Evolutionary conservation across 2,329 filamentous ascomycete genomes (phyloP).

Genomic region (Davidsoniella australis): DNA sequence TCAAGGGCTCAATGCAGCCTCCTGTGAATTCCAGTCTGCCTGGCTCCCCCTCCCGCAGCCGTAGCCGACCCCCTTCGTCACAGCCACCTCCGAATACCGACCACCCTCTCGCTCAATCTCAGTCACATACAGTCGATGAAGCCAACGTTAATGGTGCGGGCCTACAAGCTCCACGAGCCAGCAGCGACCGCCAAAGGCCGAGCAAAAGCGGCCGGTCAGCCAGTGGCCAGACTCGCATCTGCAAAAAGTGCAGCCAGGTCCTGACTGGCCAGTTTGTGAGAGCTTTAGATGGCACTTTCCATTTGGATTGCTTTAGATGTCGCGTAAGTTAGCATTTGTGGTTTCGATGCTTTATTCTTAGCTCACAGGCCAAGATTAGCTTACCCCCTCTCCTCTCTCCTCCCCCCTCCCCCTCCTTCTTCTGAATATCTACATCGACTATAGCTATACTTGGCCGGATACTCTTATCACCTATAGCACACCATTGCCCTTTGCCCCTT

Average conservation of each 20-base stretch:
- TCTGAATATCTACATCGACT: background rate
- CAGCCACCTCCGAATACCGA: constrained; percentile 1
- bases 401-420: constrained; percentile 4
- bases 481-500: background rate
- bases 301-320: constrained; percentile 96
- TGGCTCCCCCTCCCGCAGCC: constrained; percentile 9
- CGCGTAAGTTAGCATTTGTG: constrained; percentile 42
- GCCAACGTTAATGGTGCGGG: background rate
- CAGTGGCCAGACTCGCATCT: constrained; percentile 46
- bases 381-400: constrained; percentile 9
- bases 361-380: constrained; percentile 4
- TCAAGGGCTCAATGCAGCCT: constrained; percentile 4
- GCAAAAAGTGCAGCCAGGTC: constrained; percentile 75
- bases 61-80: constrained; percentile 8
- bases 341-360: background rate
- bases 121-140: constrained; percentile 5
- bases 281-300: constrained; percentile 82
- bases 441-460: too few relatives aligned
- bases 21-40: background rate
- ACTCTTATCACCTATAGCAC: background rate
- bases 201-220: constrained; percentile 31
- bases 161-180: constrained; percentile 1
- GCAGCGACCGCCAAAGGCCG: constrained; percentile 9
- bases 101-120: constrained; percentile 5
- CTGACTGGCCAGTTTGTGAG: constrained; percentile 93